A percentile compares a stretch with the other conserved stretches of the same genome.
Conservation (phyloP, 305 asterid species). For the Salvia sclarea region DNA sequence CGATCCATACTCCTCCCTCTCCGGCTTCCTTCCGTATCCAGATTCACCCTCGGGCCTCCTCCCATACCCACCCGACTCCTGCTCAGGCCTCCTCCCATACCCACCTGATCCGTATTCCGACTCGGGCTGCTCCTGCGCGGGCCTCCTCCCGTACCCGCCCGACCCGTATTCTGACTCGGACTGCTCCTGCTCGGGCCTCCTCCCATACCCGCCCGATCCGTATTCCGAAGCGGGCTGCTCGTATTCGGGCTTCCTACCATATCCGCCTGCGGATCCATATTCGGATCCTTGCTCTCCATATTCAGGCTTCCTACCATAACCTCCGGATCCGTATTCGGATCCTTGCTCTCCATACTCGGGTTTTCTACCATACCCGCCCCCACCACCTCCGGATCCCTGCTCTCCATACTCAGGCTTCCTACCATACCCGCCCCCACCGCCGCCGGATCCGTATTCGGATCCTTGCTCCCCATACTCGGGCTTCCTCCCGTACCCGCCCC, state of each 20-base stretch:
- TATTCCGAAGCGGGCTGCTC: constrained; percentile 24
- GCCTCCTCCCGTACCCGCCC: background rate
- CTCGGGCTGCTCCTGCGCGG: constrained; percentile 8
- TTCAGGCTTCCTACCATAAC: constrained; percentile 11
- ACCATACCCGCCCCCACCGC: constrained; percentile 20
- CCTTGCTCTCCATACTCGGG: constrained; percentile 28
- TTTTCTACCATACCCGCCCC: constrained; percentile 36
- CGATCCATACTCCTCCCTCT: constrained; percentile 38
- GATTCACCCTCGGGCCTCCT: constrained; percentile 37
- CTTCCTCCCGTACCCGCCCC: background rate
- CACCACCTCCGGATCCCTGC: constrained; percentile 27
- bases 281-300: constrained; percentile 22
- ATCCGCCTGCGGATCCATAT: constrained; percentile 32
- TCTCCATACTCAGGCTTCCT: constrained; percentile 19
- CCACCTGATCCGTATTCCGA: constrained; percentile 30
- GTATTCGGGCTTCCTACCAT: background rate
- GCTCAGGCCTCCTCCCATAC: constrained; percentile 39
- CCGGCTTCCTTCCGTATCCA: constrained; percentile 40
- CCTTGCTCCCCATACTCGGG: background rate
- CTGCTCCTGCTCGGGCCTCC: constrained; percentile 30
- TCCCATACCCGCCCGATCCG: constrained; percentile 34
- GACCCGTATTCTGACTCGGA: constrained; percentile 28
- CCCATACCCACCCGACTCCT: constrained; percentile 40
- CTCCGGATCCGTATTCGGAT: constrained; percentile 34
- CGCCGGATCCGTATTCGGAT: constrained; percentile 30